Base-by-base conservation (phyloP, 106 monocot species). In the Allium sativum region DNA sequence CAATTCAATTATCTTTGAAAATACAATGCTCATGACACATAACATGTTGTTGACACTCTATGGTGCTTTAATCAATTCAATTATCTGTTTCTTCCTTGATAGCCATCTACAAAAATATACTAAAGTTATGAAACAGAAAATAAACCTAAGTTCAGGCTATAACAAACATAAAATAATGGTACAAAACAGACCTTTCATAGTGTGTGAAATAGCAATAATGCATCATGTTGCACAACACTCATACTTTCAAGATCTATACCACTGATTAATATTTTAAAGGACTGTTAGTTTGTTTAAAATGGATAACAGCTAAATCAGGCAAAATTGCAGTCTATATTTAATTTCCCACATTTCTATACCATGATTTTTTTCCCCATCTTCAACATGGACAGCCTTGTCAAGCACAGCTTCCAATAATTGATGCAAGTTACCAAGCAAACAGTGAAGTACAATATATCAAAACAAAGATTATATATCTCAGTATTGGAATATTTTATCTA, bases 31-130 rank as follows among this genome's bases (percentile, higher is more conserved):
- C n/a, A n/a, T n/a, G n/a, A n/a, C n/a, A n/a, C n/a, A n/a, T n/a
- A n/a, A n/a, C n/a, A n/a, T n/a, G n/a, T n/a, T n/a, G n/a, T n/a
- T n/a, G n/a, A n/a, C n/a, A n/a, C n/a, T n/a, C n/a, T n/a, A n/a
- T n/a, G n/a, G n/a, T n/a, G n/a, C n/a, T n/a, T n/a, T n/a, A n/a
- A n/a, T n/a, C n/a, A n/a, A n/a, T n/a, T n/a, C n/a, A n/a, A n/a
- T n/a, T n/a, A n/a, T n/a, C n/a, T 51, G 53, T 85, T 70, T 96
- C 96, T 77, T 96, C 96, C 63, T 91, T 96, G 91, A 96, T 96
- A 42, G 91, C 73, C 96, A 96, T 96, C 96, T 96, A 57, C 55
- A 75, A 52, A 79, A 7, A 68, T n/a, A 19, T 10, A 69, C 12
- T 53, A 47, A 64, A 45, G 22, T 63, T 43, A 18, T 7, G 64